Base-by-base conservation (phyloP, 345 rosid genomes). In the Gossypium australe region DNA sequence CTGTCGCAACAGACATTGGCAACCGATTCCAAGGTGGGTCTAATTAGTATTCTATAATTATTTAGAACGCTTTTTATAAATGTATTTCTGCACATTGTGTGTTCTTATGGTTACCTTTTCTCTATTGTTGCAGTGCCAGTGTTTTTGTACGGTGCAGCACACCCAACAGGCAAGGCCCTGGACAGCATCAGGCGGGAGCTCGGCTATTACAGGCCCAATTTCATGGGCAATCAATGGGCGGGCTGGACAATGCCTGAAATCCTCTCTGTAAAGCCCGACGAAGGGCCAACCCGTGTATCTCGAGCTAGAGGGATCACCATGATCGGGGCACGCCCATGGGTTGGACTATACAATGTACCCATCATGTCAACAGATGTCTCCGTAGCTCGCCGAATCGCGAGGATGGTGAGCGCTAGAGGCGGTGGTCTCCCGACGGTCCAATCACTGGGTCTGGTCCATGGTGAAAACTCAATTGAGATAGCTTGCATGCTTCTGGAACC, bases 401-500 rank as follows among this genome's bases (percentile, higher is more conserved):
- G 84, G 55, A 81, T 80, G 85, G 93, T 89, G 41, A 89, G 91
- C 62, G 89, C 88, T 7, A 79, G 91, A 5, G 93, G 91, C 0
- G 91, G 93, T 1, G 89, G 93, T 29, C 89, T 87, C 9, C 89
- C 91, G 0, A 86, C 84, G 1, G 91, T 87, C 68, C 91, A 87
- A n/a, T 81, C 93, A 7, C 5, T 89, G 43, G 88, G 59, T 20
- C 73, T 89, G 55, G 81, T 77, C 53, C 89, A 89, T 2, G 89
- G 89, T 1, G 87, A 87, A 62, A 86, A 77, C 70, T 78, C 83
- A 0, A 75, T 80, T 6, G 91, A 87, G 84, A 85, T 87, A 17
- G 91, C 89, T 51, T 89, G 91, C 78, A 89, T 86, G 83, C 84
- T 89, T 27, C 65, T 87, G 80, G 91, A 87, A 80, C 89, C 89